These are phyloP conservation scores for Nemania sp. DNA, from an alignment of 2,329 filamentous ascomycete species.

Conservation along the genomic window DNA sequence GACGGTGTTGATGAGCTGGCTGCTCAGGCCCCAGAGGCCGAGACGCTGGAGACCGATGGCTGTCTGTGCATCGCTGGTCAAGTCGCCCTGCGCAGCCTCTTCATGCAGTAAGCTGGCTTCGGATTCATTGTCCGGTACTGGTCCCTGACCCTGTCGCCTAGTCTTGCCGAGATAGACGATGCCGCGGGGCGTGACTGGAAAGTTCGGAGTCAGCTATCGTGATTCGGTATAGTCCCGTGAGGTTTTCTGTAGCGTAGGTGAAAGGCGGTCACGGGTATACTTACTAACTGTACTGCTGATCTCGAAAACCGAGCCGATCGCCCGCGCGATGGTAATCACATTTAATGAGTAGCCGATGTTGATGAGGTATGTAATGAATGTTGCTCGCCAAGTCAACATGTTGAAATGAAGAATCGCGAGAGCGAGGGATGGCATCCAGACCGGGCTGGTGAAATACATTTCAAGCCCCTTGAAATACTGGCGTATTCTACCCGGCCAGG, in stretches of 20 bases:
- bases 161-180: slow-evolving; percentile 46
- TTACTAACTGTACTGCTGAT: slow-evolving; percentile 52
- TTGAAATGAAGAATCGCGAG: slow-evolving; percentile 57
- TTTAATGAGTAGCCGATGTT: slow-evolving; percentile 52
- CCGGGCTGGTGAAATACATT: slow-evolving; percentile 43
- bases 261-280: neutral
- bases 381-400: slow-evolving; percentile 56
- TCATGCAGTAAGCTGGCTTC: slow-evolving; percentile 15
- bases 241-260: neutral
- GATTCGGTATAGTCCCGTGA: no score
- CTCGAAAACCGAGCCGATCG: slow-evolving; percentile 53
- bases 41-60: slow-evolving; percentile 42
- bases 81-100: slow-evolving; percentile 14
- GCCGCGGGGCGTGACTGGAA: slow-evolving; percentile 48
- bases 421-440: slow-evolving; percentile 52
- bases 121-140: slow-evolving; percentile 30
- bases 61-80: slow-evolving; percentile 28
- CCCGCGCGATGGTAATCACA: slow-evolving; percentile 50
- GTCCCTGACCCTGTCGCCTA: slow-evolving; percentile 22
- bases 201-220: neutral
- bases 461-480: slow-evolving; percentile 39
- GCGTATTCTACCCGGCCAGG: slow-evolving; percentile 21
- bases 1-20: slow-evolving; percentile 47
- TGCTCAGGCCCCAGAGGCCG: slow-evolving; percentile 47
- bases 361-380: slow-evolving; percentile 59